Base-by-base conservation (phyloP, 2,329 filamentous ascomycete species). In the Didymella lethalis region DNA sequence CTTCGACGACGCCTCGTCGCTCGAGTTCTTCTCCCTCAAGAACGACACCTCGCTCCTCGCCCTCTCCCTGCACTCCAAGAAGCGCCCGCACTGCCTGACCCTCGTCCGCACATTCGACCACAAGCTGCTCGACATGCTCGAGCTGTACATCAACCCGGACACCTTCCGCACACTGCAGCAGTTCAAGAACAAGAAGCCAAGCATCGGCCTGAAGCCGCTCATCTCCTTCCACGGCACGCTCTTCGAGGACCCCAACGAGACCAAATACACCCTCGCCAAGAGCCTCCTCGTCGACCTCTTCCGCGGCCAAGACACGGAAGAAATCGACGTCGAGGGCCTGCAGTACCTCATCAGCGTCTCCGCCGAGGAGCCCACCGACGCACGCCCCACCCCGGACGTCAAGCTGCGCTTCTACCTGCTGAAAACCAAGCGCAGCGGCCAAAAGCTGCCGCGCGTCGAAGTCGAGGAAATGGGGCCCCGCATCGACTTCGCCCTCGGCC, bases 21-120 rank as follows among this genome's bases (percentile, higher is more conserved):
- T 98, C 66, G 92, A 97, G 80, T 99, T 99, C 83, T 93, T 99
- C 83, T 90, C 90, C 63, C 89, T 93, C 75, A 99, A 98, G 83
- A 99, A 99, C 80, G 95, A 99, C 78, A 89, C 91, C 72, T 90
- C 88, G 45, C 82, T 97, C 47, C 85, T 97, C 66, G 85, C 95
- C 66, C 96, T 96, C 71, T 93, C 89, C 51, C 89, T 86, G 76
- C 90, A 89, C 78, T 92, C 86, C 78, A 99, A 98, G 85, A 99
- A 98, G 85, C 86, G 95, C n/a, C 93, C 93, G 5, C 93, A 99
- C 79, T 89, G 89, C 63, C 77, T 99, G 70, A 97, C 93, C 0
- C 79, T 98, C 45, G 84, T 90, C 40, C 88, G 95, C 63, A 91
- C 90, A 43, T 98, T 96, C 77, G 86, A 89, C 70, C 87, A 91